These are phyloP conservation scores for Neurospora discreta DNA, from an alignment of 495 filamentous ascomycete genomes.

Conservation along the genomic window DNA sequence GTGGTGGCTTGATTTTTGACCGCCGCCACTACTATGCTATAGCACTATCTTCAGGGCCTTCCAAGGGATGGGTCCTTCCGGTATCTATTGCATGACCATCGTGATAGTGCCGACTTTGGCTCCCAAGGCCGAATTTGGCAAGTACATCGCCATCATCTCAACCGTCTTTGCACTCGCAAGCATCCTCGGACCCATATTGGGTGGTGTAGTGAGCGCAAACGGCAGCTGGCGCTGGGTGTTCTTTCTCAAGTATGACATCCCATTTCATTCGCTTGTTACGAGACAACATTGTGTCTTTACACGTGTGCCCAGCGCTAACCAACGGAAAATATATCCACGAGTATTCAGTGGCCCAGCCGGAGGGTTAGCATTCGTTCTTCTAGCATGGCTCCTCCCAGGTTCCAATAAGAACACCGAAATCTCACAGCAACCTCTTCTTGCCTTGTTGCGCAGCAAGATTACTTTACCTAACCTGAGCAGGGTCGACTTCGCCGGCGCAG, in stretches of 20 bases:
- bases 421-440: neutral
- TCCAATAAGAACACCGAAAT: neutral
- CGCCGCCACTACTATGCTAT: neutral
- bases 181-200: conserved; percentile 32
- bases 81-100: conserved; percentile 40
- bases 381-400: conserved; percentile 3
- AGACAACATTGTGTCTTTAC: neutral
- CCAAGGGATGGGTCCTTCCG: conserved; percentile 45
- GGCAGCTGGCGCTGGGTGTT: conserved; percentile 32
- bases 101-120: conserved; percentile 38
- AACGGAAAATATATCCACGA: neutral
- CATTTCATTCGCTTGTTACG: neutral
- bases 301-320: neutral
- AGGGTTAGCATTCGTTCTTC: conserved; percentile 11
- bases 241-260: conserved; percentile 22
- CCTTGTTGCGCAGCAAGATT: neutral
- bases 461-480: conserved; percentile 1
- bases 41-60: conserved; percentile 44
- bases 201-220: conserved; percentile 27
- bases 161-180: conserved; percentile 34
- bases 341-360: conserved; percentile 19
- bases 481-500: conserved; percentile 15
- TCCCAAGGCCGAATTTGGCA: conserved; percentile 32
- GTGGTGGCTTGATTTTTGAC: neutral
- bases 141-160: conserved; percentile 35